These are phyloP conservation scores for Ascocoryne sarcoides DNA, from an alignment of 2,329 filamentous ascomycete species.

Conservation along the genomic window DNA sequence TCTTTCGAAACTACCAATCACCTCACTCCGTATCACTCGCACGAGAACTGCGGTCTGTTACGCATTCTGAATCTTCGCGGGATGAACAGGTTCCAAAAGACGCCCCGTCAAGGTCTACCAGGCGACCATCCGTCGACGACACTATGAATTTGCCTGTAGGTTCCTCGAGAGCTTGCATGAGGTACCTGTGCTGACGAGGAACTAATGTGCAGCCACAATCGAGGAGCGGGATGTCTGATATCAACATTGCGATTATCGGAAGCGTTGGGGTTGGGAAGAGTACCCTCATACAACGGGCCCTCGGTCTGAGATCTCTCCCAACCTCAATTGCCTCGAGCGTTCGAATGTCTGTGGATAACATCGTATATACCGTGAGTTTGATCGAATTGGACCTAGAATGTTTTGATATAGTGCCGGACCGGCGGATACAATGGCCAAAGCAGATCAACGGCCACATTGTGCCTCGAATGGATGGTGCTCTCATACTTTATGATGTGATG, in stretches of 20 bases:
- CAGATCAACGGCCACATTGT: constrained; percentile 61
- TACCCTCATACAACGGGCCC: constrained; percentile 55
- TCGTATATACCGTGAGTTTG: constrained; percentile 49
- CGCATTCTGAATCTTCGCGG: constrained; percentile 13
- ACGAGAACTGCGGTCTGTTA: constrained; percentile 26
- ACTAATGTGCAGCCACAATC: constrained; percentile 21
- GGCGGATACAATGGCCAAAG: constrained; percentile 57
- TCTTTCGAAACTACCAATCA: constrained; percentile 41
- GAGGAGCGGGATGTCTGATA: constrained; percentile 36
- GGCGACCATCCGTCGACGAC: constrained; percentile 13
- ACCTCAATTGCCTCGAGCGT: constrained; percentile 46
- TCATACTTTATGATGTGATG: constrained; percentile 83
- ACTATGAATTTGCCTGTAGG: constrained; percentile 21
- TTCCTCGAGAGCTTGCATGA: not conserved
- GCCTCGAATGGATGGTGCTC: constrained; percentile 70
- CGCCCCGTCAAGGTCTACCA: constrained; percentile 7
- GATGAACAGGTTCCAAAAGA: constrained; percentile 14
- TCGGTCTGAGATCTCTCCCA: constrained; percentile 45
- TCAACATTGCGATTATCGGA: constrained; percentile 60
- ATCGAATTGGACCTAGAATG: constrained; percentile 59
- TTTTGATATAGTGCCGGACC: constrained; percentile 50
- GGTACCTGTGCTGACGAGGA: constrained; percentile 10
- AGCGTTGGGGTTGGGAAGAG: constrained; percentile 60
- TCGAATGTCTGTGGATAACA: constrained; percentile 49
- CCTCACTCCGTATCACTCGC: constrained; percentile 28